Evolutionary conservation across 176 grass and related monocot species (phyloP), one percentile per base, ranked within the genome.

Genomic region (Lolium perenne): DNA sequence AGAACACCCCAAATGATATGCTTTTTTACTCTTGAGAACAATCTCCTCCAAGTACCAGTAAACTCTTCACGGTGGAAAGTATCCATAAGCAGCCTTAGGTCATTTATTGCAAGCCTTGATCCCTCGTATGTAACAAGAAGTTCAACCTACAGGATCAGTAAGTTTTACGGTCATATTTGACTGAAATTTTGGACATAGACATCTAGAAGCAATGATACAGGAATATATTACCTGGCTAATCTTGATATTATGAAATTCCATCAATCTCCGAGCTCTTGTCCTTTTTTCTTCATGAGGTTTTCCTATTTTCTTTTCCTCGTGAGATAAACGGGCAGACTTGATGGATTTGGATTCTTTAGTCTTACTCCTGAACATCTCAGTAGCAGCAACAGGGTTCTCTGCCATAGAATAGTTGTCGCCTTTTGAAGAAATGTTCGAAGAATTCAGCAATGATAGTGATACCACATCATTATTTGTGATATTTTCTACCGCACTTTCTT

Each of bases 1-100:
- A 99, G 71, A 89, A 99, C 97, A 73, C 97, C 90, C 97, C 97
- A 99, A 25, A 99, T 99, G 49, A 99, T 99, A 82, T 99, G 97
- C 54, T 96, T 99, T 84, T 99, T 99, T 26, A 99, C 94, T 87
- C 89, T 93, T 38, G 97, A 99, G 74, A 99, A 99, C 35, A 99
- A 80, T 38, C 97, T 86, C 86, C 94, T 99, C 97, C 97, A 99
- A 25, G 97, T 99, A 60, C 94, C 97, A 81, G 97, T 99, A 85
- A 96, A 99, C 87, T 94, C 90, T 80, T 80, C 77, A 76, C 89
- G 91, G 59, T 99, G 88, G 89, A 99, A 99, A 55, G 97, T 96
- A 89, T 99, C 97, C 97, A 99, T 99, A 70, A 99, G 88, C 84
- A 99, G 74, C 85, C 92, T 92, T 89, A 99, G 85, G 78, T 99